phyloP scores from a whole-genome alignment of 108 stramenopile species.

The Nitzschia sp. region DNA sequence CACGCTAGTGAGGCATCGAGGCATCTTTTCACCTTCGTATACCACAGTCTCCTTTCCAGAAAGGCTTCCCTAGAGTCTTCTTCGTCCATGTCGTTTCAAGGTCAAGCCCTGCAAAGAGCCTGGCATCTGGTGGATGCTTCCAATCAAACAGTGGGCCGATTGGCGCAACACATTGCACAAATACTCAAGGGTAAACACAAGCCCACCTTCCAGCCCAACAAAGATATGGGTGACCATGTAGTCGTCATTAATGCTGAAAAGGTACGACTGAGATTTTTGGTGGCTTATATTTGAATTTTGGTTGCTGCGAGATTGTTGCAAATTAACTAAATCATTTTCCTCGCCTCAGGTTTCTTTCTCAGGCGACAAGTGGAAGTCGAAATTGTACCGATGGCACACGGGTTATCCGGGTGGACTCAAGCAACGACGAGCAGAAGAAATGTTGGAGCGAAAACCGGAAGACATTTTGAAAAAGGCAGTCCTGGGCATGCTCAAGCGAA shows the following conservation, averaged over 20 bases:
- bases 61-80: background rate
- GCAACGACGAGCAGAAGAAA: conserved; percentile 77
- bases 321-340: background rate
- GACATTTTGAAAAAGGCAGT: conserved; percentile 80
- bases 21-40: too few relatives aligned
- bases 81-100: conserved; percentile 74
- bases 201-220: conserved; percentile 90
- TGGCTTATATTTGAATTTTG: background rate
- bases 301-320: background rate
- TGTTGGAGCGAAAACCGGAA: conserved; percentile 84
- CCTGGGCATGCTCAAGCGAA: conserved; percentile 86
- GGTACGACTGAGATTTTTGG: conserved; percentile 36
- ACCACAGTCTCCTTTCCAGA: background rate
- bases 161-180: conserved; percentile 88
- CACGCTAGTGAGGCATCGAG: too few relatives aligned
- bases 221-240: conserved; percentile 93
- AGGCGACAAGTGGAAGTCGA: conserved; percentile 91
- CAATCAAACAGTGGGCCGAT: conserved; percentile 88
- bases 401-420: conserved; percentile 95
- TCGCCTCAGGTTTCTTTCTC: conserved; percentile 73
- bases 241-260: conserved; percentile 93
- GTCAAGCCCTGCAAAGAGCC: conserved; percentile 71
- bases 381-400: conserved; percentile 94
- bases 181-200: conserved; percentile 95
- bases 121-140: conserved; percentile 93